Evolutionary conservation across 2,329 filamentous ascomycete species (phyloP).

Genomic region (Diaporthe eres): DNA sequence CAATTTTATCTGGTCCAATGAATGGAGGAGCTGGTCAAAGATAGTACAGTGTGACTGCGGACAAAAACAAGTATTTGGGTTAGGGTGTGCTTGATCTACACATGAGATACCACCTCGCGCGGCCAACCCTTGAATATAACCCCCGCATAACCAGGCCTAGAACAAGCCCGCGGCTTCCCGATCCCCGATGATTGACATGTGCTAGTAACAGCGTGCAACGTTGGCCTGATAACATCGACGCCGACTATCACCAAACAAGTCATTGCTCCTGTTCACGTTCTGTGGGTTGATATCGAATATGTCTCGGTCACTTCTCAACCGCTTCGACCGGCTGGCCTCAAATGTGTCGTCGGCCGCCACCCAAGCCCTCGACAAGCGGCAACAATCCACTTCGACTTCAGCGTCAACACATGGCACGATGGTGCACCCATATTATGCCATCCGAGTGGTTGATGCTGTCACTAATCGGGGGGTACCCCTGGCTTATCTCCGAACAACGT

Average conservation of each 20-base stretch:
- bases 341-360: slow-evolving; percentile 34
- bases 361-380: slow-evolving; percentile 14
- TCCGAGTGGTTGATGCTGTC: slow-evolving; percentile 35
- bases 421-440: slow-evolving; percentile 34
- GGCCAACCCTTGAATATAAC: background rate
- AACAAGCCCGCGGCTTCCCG: slow-evolving; percentile 10
- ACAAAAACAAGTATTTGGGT: background rate
- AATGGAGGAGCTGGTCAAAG: background rate
- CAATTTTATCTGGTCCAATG: background rate
- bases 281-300: background rate
- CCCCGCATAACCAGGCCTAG: slow-evolving; percentile 5
- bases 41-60: background rate
- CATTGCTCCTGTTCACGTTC: background rate
- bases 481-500: slow-evolving; percentile 38
- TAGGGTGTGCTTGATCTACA: slow-evolving; percentile 8
- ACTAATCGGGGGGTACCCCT: slow-evolving; percentile 37
- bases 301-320: slow-evolving; percentile 34
- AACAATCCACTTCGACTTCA: background rate
- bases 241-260: background rate
- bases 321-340: slow-evolving; percentile 35
- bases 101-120: background rate
- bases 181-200: background rate
- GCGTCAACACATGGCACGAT: background rate
- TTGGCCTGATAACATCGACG: background rate
- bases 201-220: background rate